A percentile compares a stretch with the other conserved stretches of the same genome.
Evolutionary conservation across 2,329 filamentous ascomycete genomes (phyloP).

Genomic region (Aspergillus pseudoviridinutans): DNA sequence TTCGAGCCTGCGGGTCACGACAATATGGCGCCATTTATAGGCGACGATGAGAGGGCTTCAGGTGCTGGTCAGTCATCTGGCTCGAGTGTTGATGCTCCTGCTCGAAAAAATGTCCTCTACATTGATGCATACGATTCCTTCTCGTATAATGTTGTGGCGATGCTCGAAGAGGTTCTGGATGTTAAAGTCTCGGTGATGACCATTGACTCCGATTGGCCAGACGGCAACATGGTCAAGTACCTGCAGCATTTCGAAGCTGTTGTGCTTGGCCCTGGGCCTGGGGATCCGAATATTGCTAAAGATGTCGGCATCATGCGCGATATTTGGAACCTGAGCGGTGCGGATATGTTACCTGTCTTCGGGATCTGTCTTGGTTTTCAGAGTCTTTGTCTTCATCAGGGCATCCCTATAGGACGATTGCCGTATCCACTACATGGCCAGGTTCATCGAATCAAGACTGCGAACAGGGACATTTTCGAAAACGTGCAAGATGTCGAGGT

Average conservation of each 20-base stretch:
- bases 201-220: conserved; percentile 56
- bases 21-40: conserved; percentile 30
- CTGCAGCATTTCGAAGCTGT: conserved; percentile 69
- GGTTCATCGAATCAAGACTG: conserved; percentile 64
- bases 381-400: conserved; percentile 67
- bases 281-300: conserved; percentile 64
- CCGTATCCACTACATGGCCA: conserved; percentile 78
- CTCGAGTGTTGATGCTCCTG: neutral
- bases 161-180: conserved; percentile 66
- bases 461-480: conserved; percentile 60
- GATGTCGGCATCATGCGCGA: conserved; percentile 79
- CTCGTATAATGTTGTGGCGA: conserved; percentile 86
- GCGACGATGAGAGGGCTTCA: conserved; percentile 17
- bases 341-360: conserved; percentile 67
- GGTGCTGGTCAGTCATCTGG: neutral
- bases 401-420: conserved; percentile 63
- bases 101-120: conserved; percentile 62
- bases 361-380: conserved; percentile 91
- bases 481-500: conserved; percentile 59
- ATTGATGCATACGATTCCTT: conserved; percentile 97
- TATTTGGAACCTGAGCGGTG: conserved; percentile 65
- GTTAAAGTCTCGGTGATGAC: conserved; percentile 67
- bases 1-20: neutral
- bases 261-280: conserved; percentile 86
- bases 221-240: conserved; percentile 47